These are phyloP conservation scores for Lipomyces japonicus DNA, from an alignment of 805 yeast species.

Conservation along the genomic window DNA sequence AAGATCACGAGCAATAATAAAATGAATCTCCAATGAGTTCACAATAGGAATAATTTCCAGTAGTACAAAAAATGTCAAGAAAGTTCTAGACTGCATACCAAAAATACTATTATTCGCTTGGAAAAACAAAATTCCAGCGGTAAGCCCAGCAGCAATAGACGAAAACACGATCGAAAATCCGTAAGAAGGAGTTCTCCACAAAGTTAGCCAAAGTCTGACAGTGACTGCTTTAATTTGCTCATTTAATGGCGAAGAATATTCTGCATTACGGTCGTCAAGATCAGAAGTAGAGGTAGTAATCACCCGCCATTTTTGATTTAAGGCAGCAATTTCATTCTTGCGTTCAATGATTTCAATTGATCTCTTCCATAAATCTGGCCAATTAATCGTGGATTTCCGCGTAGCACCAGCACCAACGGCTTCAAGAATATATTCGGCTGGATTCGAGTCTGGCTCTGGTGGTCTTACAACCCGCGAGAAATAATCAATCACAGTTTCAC, in stretches of 20 bases:
- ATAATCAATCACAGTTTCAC: conserved; percentile 55
- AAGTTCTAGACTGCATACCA: conserved; percentile 56
- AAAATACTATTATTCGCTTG: conserved; percentile 63
- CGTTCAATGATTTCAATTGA: conserved; percentile 61
- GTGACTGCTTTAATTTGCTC: conserved; percentile 48
- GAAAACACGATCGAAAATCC: conserved; percentile 8
- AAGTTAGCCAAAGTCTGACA: conserved; percentile 53
- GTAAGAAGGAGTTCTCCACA: conserved; percentile 56
- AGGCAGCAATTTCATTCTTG: conserved; percentile 54
- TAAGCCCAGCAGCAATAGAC: conserved; percentile 35
- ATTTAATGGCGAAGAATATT: conserved; percentile 29
- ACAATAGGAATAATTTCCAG: conserved; percentile 6
- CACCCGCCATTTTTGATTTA: conserved; percentile 58
- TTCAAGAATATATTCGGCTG: conserved; percentile 91
- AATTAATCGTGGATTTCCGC: conserved; percentile 34
- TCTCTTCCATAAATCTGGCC: conserved; percentile 72
- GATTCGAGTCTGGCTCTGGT: conserved; percentile 66
- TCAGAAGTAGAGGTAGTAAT: conserved; percentile 43
- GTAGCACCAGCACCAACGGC: conserved; percentile 41
- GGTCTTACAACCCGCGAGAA: conserved; percentile 63
- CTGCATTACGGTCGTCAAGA: conserved; percentile 36
- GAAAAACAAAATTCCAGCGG: conserved; percentile 45
- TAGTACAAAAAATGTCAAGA: conserved; percentile 39
- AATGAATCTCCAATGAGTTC: conserved; percentile 40
- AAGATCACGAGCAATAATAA: conserved; percentile 55